Percentiles rank a stretch among this genome's conserved stretches.
These are phyloP conservation scores for Trametes sp. DNA, from an alignment of 1,284 basidiomycete genomes.

Conservation along the genomic window DNA sequence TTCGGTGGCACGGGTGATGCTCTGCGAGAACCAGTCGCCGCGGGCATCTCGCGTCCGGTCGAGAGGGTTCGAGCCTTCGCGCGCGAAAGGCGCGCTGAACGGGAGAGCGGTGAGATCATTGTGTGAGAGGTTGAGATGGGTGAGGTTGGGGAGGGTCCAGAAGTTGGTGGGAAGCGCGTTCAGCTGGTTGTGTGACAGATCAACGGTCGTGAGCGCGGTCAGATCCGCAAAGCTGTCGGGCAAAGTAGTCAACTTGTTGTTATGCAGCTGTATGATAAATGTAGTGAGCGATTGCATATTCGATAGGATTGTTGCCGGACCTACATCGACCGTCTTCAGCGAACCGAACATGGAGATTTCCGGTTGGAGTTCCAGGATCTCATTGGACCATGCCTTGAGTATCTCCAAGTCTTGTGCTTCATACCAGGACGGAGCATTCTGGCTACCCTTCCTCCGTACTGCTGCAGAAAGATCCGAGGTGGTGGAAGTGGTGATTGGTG, in stretches of 20 bases:
- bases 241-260: conserved; percentile 67
- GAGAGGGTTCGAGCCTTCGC: conserved; percentile 29
- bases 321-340: conserved; percentile 76
- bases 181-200: conserved; percentile 75
- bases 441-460: conserved; percentile 28
- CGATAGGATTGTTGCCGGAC: conserved; percentile 34
- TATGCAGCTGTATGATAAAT: conserved; percentile 62
- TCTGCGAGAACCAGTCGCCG: conserved; percentile 66
- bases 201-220: conserved; percentile 64
- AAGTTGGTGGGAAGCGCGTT: conserved; percentile 65
- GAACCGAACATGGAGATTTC: conserved; percentile 85
- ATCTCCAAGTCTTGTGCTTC: conserved; percentile 79
- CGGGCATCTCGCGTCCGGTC: conserved; percentile 40
- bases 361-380: conserved; percentile 77
- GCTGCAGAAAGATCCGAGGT: conserved; percentile 34
- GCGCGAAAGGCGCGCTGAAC: conserved; percentile 64
- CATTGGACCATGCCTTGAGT: conserved; percentile 79
- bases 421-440: conserved; percentile 70
- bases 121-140: conserved; percentile 72
- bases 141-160: conserved; percentile 72
- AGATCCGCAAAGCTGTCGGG: conserved; percentile 73
- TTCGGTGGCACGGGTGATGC: conserved; percentile 62
- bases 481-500: conserved; percentile 51
- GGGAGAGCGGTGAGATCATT: conserved; percentile 68
- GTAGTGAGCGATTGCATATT: neutral